Percentiles rank a stretch among this genome's conserved stretches.
phyloP scores from a whole-genome alignment of 2,329 filamentous ascomycete genomes.

The Beauveria asiatica region DNA sequence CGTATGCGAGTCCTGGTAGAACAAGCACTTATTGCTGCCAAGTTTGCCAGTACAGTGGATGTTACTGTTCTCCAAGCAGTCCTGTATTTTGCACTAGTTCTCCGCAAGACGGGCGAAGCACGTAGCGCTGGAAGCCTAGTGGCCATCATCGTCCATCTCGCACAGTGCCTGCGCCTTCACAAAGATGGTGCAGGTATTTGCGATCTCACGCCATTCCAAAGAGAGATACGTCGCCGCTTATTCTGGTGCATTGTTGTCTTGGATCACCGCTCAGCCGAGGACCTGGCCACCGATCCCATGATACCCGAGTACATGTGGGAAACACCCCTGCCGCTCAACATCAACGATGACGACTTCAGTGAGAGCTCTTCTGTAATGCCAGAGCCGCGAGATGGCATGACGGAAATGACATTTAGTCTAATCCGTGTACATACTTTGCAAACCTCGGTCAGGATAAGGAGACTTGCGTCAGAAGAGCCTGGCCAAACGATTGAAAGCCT shows the following conservation, averaged over 20 bases:
- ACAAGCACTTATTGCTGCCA: constrained; percentile 7
- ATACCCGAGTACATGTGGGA: constrained; percentile 32
- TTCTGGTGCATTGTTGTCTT: constrained; percentile 52
- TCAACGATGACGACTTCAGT: constrained; percentile 40
- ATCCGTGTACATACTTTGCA: constrained; percentile 9
- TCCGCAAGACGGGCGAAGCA: constrained; percentile 4
- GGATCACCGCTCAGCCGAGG: constrained; percentile 42
- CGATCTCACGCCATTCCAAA: constrained; percentile 35
- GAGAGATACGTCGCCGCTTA: constrained; percentile 47
- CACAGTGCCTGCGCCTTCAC: constrained; percentile 4
- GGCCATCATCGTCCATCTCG: background rate
- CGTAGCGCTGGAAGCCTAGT: constrained; percentile 1
- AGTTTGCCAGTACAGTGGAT: constrained; percentile 3
- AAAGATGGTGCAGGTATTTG: background rate
- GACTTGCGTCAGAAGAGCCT: background rate
- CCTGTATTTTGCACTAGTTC: background rate
- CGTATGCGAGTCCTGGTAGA: constrained; percentile 6
- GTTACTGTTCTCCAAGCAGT: background rate
- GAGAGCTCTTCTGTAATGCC: constrained; percentile 24
- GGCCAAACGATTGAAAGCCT: background rate
- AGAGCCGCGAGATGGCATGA: constrained; percentile 23
- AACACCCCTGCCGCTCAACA: constrained; percentile 38
- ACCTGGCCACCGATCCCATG: constrained; percentile 36
- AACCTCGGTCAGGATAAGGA: background rate
- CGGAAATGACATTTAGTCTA: constrained; percentile 25